phyloP scores from a whole-genome alignment of 176 grass and related monocot species.

The Hordeum marinum region DNA sequence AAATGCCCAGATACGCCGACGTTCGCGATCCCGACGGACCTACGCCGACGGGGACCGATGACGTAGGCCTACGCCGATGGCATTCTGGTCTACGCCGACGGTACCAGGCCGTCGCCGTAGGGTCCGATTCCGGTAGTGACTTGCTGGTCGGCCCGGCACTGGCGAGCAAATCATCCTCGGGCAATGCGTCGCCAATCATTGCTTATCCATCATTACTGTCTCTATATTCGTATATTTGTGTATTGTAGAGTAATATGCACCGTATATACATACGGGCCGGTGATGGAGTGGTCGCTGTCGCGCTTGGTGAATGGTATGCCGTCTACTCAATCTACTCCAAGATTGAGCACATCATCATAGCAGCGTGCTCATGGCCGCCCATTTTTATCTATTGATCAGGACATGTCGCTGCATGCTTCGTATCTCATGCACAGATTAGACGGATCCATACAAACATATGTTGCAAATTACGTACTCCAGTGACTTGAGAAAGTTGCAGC shows the following conservation, averaged over 20 bases:
- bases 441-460: background rate
- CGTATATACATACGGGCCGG: too few relatives aligned
- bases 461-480: background rate
- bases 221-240: too few relatives aligned
- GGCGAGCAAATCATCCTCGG: background rate
- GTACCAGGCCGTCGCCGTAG: too few relatives aligned
- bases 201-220: too few relatives aligned
- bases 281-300: background rate
- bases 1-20: too few relatives aligned
- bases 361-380: background rate
- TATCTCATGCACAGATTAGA: slow-evolving; percentile 14
- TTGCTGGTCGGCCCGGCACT: background rate
- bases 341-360: slow-evolving; percentile 1
- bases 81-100: too few relatives aligned
- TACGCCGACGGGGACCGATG: too few relatives aligned
- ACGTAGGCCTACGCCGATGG: too few relatives aligned
- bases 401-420: background rate
- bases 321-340: slow-evolving; percentile 20
- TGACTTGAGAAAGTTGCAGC: too few relatives aligned
- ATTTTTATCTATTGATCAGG: background rate
- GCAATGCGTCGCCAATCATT: background rate
- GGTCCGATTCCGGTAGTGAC: too few relatives aligned
- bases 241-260: too few relatives aligned
- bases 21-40: too few relatives aligned
- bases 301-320: slow-evolving; percentile 15